phyloP scores from a whole-genome alignment of 352 stramenopile genomes.

The Thalassiosira pacifica region DNA sequence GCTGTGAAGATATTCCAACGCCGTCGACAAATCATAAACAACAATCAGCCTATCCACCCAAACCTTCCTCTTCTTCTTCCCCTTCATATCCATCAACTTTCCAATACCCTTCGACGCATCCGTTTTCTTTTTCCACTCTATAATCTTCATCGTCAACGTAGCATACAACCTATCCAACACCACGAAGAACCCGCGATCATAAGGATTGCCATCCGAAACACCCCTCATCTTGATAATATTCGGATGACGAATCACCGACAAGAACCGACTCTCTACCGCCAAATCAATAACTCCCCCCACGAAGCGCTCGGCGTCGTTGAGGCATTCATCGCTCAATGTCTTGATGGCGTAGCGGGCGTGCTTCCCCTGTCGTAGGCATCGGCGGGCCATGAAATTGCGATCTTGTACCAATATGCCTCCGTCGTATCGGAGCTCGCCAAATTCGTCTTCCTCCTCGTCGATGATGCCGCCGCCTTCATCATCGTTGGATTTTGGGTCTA shows the following conservation, averaged over 20 bases:
- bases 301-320: conserved; percentile 71
- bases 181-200: conserved; percentile 73
- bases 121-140: conserved; percentile 70
- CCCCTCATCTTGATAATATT: conserved; percentile 79
- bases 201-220: conserved; percentile 53
- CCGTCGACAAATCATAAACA: conserved; percentile 82
- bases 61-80: conserved; percentile 76
- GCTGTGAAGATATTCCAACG: conserved; percentile 83
- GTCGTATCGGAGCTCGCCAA: conserved; percentile 68
- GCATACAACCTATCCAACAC: conserved; percentile 83
- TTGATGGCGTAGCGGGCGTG: conserved; percentile 86
- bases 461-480: conserved; percentile 24
- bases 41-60: conserved; percentile 78
- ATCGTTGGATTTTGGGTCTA: conserved; percentile 31
- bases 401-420: conserved; percentile 81
- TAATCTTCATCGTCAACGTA: conserved; percentile 77
- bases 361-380: conserved; percentile 82
- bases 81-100: conserved; percentile 72
- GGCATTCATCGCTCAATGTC: conserved; percentile 70
- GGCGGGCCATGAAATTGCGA: conserved; percentile 75
- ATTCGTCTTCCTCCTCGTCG: conserved; percentile 55
- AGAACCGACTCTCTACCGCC: conserved; percentile 78
- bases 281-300: conserved; percentile 72
- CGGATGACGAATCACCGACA: conserved; percentile 78
- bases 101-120: conserved; percentile 53